Evolutionary conservation across 176 grass and related monocot species (phyloP), one percentile per base, ranked within the genome.

Genomic region (Poa annua): DNA sequence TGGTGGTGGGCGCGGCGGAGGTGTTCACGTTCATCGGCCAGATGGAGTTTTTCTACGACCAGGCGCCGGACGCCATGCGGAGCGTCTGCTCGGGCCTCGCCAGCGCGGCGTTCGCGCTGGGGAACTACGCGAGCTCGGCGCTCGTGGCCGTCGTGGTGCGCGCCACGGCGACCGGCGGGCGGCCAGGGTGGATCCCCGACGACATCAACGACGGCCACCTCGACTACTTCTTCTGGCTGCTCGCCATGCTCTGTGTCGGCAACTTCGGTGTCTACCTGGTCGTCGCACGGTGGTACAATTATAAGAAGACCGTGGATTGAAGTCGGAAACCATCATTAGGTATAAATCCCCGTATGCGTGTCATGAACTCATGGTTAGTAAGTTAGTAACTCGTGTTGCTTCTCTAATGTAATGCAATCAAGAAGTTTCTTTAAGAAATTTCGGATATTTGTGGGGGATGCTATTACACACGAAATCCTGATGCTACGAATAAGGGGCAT

Each of bases 41-140:
- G 84, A 41, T 94, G 72, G 92, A 94, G 81, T 94, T 94, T 77
- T 91, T 91, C 81, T 94, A 91, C 77, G 86, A 91, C 86, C 92
- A 94, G 86, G 92, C 92, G 60, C 92, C 92, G 0, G 88, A 93
- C 79, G 91, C 86, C 11, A 93, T 93, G 88, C 71, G 91, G 13
- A 93, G 91, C 83, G 49, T 88, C 60, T 93, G 91, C 80, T 86
- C 91, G 7, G 85, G 85, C 0, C 83, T 93, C 0, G 51, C 88
- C n/a, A 47, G 42, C 17, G 80, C 85, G 75, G 85, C 91, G 3
- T 78, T 75, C 47, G 91, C 91, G 25, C 54, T 93, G 6, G 88
- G 91, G 0, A 93, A 86, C 79, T 93, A 93, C 83, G 56, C 34
- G 9, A 88, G 88, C 91, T 86, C 88, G 45, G 57, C 78, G 69